Conservation (phyloP, 2,329 filamentous ascomycete species). For the Paramyrothecium sp. region DNA sequence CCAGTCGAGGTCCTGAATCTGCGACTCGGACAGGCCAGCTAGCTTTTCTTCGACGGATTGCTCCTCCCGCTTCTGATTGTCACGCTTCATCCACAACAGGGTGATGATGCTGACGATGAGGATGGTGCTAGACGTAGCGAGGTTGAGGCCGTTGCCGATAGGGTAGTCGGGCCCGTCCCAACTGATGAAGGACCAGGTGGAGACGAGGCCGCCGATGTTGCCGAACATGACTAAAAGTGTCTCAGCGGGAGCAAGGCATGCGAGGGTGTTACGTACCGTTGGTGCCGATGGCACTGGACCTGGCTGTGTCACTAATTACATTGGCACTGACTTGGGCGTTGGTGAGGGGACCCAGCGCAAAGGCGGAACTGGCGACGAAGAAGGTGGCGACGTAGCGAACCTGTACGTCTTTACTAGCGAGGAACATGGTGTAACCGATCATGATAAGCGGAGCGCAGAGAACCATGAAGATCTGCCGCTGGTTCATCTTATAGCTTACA, state of each 20-base stretch:
- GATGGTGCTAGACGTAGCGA: slow-evolving; percentile 53
- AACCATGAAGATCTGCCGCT: slow-evolving; percentile 60
- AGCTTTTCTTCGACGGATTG: slow-evolving; percentile 41
- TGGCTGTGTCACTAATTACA: slow-evolving; percentile 68
- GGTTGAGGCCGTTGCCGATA: slow-evolving; percentile 70
- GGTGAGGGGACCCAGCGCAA: slow-evolving; percentile 61
- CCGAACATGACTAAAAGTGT: slow-evolving; percentile 58
- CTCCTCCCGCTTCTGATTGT: slow-evolving; percentile 47
- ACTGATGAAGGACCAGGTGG: slow-evolving; percentile 63
- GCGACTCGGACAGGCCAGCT: slow-evolving; percentile 46
- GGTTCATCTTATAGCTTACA: slow-evolving; percentile 59
- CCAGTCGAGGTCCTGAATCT: slow-evolving; percentile 64
- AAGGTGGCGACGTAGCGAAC: slow-evolving; percentile 73
- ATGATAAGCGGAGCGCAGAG: slow-evolving; percentile 62
- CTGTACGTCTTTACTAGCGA: slow-evolving; percentile 48
- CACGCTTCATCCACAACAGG: slow-evolving; percentile 58
- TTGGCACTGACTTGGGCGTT: slow-evolving; percentile 70
- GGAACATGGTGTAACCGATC: slow-evolving; percentile 69
- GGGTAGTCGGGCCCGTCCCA: slow-evolving; percentile 63
- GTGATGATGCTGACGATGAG: slow-evolving; percentile 47
- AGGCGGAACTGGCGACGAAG: slow-evolving; percentile 63
- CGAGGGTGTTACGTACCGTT: slow-evolving; percentile 26
- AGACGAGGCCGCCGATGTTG: slow-evolving; percentile 67
- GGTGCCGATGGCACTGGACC: slow-evolving; percentile 63
- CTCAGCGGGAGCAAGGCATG: background rate